A percentile compares a stretch with the other conserved stretches of the same genome.
Conservation (phyloP, 805 yeast genomes). For the Spathaspora passalidarum region DNA sequence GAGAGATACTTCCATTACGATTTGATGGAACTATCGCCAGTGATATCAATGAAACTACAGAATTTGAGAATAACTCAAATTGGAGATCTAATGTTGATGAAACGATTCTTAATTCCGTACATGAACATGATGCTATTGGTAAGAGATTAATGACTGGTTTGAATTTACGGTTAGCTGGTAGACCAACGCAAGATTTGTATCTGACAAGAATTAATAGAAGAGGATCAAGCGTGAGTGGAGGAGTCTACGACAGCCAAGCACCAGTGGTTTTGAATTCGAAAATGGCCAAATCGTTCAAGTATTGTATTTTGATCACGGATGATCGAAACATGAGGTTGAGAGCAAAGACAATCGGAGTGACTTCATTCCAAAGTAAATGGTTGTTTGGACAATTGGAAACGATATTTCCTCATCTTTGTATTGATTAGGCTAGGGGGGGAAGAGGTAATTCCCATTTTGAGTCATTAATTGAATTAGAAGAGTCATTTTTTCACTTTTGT, state of each 20-base stretch:
- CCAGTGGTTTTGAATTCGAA: slow-evolving; percentile 25
- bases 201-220: background rate
- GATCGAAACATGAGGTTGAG: slow-evolving; percentile 70
- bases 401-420: slow-evolving; percentile 48
- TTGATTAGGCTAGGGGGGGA: slow-evolving; percentile 35
- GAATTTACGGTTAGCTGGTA: slow-evolving; percentile 19
- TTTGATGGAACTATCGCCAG: slow-evolving; percentile 69
- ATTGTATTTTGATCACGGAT: slow-evolving; percentile 67
- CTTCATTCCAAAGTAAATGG: slow-evolving; percentile 60
- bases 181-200: background rate
- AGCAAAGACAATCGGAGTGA: slow-evolving; percentile 55
- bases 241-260: slow-evolving; percentile 3
- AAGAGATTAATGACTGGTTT: slow-evolving; percentile 40
- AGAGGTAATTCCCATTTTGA: background rate
- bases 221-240: background rate
- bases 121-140: slow-evolving; percentile 39
- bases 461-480: background rate
- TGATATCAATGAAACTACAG: slow-evolving; percentile 67
- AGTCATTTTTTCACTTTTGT: background rate
- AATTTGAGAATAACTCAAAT: slow-evolving; percentile 67
- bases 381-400: slow-evolving; percentile 50
- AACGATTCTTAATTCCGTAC: slow-evolving; percentile 53
- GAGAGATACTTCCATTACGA: slow-evolving; percentile 55
- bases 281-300: slow-evolving; percentile 45
- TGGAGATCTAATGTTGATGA: slow-evolving; percentile 77